phyloP scores from a whole-genome alignment of 2,329 filamentous ascomycete genomes.

The Endoconidiophora polonica region DNA sequence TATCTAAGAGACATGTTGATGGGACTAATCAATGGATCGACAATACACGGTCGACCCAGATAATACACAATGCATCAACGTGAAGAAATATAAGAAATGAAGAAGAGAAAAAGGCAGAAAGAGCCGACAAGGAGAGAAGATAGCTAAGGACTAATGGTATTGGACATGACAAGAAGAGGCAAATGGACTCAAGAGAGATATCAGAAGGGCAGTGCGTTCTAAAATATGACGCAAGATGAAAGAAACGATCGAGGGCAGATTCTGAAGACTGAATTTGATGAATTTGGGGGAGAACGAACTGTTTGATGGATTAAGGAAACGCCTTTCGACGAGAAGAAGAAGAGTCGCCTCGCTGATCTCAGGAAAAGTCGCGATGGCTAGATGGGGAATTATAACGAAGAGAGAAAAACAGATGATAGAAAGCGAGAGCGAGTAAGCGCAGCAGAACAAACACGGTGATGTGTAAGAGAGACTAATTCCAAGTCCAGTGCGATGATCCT shows the following conservation, averaged over 20 bases:
- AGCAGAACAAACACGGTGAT: background rate
- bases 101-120: slow-evolving; percentile 2
- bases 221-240: slow-evolving; percentile 3
- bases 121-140: slow-evolving; percentile 1
- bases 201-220: slow-evolving; percentile 3
- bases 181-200: background rate
- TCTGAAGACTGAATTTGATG: too few species aligned
- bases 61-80: slow-evolving; percentile 1
- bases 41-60: slow-evolving; percentile 1
- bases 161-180: background rate
- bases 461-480: background rate
- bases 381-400: background rate
- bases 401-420: background rate
- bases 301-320: slow-evolving; percentile 5
- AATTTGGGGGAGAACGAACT: slow-evolving; percentile 11
- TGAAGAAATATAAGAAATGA: slow-evolving; percentile 2
- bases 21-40: background rate
- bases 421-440: background rate
- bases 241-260: slow-evolving; percentile 2
- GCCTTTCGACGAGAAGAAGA: too few species aligned
- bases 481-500: too few species aligned
- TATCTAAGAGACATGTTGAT: slow-evolving; percentile 2
- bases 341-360: too few species aligned
- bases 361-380: background rate
- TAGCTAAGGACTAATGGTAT: background rate